These are phyloP conservation scores for Cladosporium velox DNA, from an alignment of 2,329 filamentous ascomycete species.

Conservation along the genomic window DNA sequence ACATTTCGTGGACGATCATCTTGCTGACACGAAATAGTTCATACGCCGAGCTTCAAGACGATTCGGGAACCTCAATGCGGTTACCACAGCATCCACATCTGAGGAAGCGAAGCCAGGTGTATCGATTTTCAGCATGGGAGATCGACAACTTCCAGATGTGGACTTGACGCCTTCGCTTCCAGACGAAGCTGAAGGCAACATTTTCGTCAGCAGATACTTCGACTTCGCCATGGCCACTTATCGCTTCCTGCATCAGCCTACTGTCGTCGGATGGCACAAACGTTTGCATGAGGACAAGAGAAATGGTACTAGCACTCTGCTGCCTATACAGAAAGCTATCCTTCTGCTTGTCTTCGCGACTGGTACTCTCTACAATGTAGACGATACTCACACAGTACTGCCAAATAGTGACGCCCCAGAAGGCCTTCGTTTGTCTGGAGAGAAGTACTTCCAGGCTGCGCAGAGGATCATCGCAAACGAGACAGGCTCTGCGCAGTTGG, in stretches of 20 bases:
- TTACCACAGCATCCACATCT: slow-evolving; percentile 23
- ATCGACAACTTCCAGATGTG: slow-evolving; percentile 50
- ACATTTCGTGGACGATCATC: neutral
- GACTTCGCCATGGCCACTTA: slow-evolving; percentile 48
- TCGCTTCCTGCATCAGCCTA: slow-evolving; percentile 48
- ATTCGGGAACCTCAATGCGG: slow-evolving; percentile 40
- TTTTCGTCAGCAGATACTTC: slow-evolving; percentile 45
- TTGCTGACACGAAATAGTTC: slow-evolving; percentile 35
- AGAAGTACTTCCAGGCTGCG: slow-evolving; percentile 32
- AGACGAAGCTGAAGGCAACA: slow-evolving; percentile 33
- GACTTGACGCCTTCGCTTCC: slow-evolving; percentile 48
- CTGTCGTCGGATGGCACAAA: slow-evolving; percentile 51
- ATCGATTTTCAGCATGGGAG: slow-evolving; percentile 54
- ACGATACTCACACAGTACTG: slow-evolving; percentile 39
- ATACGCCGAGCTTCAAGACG: slow-evolving; percentile 53
- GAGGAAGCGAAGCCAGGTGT: slow-evolving; percentile 41
- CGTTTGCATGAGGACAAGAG: slow-evolving; percentile 39
- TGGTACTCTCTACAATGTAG: slow-evolving; percentile 35
- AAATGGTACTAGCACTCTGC: slow-evolving; percentile 42
- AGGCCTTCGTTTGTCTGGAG: slow-evolving; percentile 32
- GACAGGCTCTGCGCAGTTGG: slow-evolving; percentile 31
- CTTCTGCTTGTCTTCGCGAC: slow-evolving; percentile 58
- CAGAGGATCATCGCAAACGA: slow-evolving; percentile 30
- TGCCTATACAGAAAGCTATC: slow-evolving; percentile 47
- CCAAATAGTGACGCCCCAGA: slow-evolving; percentile 23